Conservation (phyloP, 2,329 filamentous ascomycete species). For the Dactylellina drechsleri region DNA sequence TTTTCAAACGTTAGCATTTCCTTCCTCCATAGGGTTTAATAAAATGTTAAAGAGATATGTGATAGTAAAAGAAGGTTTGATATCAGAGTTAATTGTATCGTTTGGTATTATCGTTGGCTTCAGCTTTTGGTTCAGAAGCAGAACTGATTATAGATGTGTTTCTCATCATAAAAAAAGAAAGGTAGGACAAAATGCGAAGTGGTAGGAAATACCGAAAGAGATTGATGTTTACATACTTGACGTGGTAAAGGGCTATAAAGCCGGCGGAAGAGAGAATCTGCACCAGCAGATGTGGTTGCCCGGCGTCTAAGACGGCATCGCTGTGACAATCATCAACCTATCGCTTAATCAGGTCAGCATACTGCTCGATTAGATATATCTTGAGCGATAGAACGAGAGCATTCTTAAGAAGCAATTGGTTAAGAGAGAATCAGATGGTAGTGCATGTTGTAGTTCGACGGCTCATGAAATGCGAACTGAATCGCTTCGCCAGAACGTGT, state of each 20-base stretch:
- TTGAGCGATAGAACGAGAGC: neutral
- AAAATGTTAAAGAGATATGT: slow-evolving; percentile 4
- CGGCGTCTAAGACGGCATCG: slow-evolving; percentile 51
- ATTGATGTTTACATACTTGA: neutral
- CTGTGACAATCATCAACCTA: slow-evolving; percentile 32
- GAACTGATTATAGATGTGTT: slow-evolving; percentile 53
- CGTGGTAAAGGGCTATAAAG: neutral
- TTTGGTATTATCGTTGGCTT: slow-evolving; percentile 55
- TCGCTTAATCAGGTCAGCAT: slow-evolving; percentile 25
- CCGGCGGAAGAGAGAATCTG: slow-evolving; percentile 7
- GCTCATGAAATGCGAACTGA: slow-evolving; percentile 52
- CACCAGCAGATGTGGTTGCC: slow-evolving; percentile 11
- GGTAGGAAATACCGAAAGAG: neutral
- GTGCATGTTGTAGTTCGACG: slow-evolving; percentile 55
- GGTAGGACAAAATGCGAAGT: neutral
- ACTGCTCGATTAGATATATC: neutral
- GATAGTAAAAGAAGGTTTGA: slow-evolving; percentile 7
- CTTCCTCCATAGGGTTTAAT: neutral
- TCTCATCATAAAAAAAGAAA: slow-evolving; percentile 47
- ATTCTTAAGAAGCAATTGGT: slow-evolving; percentile 18
- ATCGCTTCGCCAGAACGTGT: slow-evolving; percentile 54
- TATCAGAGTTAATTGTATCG: slow-evolving; percentile 55
- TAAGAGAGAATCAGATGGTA: slow-evolving; percentile 52
- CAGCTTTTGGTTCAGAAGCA: slow-evolving; percentile 56
- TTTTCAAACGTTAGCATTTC: slow-evolving; percentile 12